These are phyloP conservation scores for Forsythia viridissima DNA, from an alignment of 257 asterid genomes.

Conservation along the genomic window DNA sequence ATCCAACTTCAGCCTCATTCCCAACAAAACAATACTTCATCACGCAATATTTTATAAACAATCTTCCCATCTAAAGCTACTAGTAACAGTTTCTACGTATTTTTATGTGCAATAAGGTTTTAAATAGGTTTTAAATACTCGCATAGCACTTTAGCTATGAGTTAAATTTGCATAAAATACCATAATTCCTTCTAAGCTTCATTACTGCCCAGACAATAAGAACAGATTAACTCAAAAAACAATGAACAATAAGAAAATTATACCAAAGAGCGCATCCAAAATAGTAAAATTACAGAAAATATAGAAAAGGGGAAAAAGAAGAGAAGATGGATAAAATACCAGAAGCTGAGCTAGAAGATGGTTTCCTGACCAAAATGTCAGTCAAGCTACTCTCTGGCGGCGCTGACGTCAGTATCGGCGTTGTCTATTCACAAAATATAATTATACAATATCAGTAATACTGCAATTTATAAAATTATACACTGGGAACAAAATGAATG, in stretches of 20 bases:
- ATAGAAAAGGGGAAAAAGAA: background rate
- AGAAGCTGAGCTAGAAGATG: slow-evolving; percentile 60
- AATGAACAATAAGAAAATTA: background rate
- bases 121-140: background rate
- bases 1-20: background rate
- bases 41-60: background rate
- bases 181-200: background rate
- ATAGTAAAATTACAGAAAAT: background rate
- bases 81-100: background rate
- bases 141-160: background rate
- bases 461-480: background rate
- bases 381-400: slow-evolving; percentile 85
- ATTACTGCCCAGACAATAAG: background rate
- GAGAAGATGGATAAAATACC: slow-evolving; percentile 36
- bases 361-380: slow-evolving; percentile 75
- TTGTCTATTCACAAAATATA: slow-evolving; percentile 45
- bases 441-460: background rate
- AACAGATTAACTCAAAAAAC: background rate
- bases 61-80: background rate
- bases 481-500: background rate
- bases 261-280: background rate
- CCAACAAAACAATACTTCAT: background rate
- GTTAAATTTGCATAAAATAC: background rate
- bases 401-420: slow-evolving; percentile 71
- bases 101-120: background rate